phyloP scores from a whole-genome alignment of 176 grass and related monocot species.

The Zoysia pacifica region DNA sequence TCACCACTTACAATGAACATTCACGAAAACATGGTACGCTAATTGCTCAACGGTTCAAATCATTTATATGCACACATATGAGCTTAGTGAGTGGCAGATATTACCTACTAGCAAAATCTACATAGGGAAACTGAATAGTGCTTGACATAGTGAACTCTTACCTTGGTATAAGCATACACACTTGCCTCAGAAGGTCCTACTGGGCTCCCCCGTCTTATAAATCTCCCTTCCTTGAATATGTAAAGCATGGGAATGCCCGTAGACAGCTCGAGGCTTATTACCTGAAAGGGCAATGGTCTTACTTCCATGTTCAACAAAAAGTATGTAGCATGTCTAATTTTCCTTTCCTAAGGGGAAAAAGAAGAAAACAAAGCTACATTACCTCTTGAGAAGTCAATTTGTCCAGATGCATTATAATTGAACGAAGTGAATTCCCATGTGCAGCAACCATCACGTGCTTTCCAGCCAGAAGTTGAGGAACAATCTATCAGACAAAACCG shows the following conservation, averaged over 20 bases:
- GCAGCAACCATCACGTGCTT: constrained; percentile 99
- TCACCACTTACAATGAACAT: not conserved
- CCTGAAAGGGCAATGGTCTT: constrained; percentile 42
- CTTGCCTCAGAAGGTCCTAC: constrained; percentile 78
- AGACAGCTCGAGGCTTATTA: constrained; percentile 88
- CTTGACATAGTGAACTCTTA: constrained; percentile 35
- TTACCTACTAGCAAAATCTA: not conserved
- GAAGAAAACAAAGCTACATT: not conserved
- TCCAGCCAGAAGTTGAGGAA: constrained; percentile 63
- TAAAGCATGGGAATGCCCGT: constrained; percentile 99
- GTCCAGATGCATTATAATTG: constrained; percentile 99
- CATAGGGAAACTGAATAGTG: not conserved
- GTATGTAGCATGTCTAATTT: not conserved
- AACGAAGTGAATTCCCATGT: constrained; percentile 94
- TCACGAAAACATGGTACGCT: not conserved
- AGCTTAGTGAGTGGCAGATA: constrained; percentile 1
- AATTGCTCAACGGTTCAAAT: not conserved
- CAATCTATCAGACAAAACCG: constrained; percentile 25
- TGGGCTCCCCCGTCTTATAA: constrained; percentile 90
- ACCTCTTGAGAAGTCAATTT: constrained; percentile 96
- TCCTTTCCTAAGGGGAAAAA: not conserved
- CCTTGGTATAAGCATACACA: constrained; percentile 97
- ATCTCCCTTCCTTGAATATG: constrained; percentile 93
- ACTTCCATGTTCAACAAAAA: not conserved
- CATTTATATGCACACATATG: not conserved